Conservation (phyloP, 176 grass and related monocot genomes). For the Eleusine indica region DNA sequence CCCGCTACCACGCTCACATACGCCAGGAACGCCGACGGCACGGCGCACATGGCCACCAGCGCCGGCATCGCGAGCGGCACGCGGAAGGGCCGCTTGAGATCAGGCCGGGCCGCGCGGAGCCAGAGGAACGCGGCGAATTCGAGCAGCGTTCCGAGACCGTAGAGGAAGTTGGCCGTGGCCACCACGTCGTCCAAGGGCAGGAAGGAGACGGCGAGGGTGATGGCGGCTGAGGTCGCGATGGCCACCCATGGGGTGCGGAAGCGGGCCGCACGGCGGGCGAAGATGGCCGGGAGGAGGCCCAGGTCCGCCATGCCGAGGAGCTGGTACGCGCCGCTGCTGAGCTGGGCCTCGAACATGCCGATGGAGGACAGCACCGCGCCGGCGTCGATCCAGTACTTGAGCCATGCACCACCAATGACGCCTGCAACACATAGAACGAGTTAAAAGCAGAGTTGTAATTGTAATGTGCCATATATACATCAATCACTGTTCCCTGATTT, state of each 20-base stretch:
- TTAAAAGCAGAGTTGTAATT: constrained; percentile 14
- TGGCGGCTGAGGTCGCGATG: constrained; percentile 39
- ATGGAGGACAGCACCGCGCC: constrained; percentile 54
- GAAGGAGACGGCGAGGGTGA: constrained; percentile 44
- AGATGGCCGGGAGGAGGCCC: constrained; percentile 53
- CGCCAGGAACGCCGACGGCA: constrained; percentile 43
- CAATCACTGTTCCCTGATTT: too few species aligned
- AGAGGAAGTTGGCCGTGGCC: constrained; percentile 54
- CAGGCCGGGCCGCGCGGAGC: constrained; percentile 25
- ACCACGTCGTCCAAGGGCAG: constrained; percentile 59
- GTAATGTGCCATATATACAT: constrained; percentile 9
- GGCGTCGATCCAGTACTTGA: constrained; percentile 55
- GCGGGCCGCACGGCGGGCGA: constrained; percentile 31
- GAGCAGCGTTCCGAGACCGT: constrained; percentile 53
- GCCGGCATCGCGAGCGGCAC: constrained; percentile 35
- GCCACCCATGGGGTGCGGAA: constrained; percentile 47
- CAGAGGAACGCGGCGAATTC: constrained; percentile 57
- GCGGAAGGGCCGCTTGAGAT: constrained; percentile 49
- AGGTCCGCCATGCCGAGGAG: constrained; percentile 65
- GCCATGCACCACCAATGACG: constrained; percentile 42
- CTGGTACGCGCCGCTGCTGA: constrained; percentile 60
- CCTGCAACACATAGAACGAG: constrained; percentile 14
- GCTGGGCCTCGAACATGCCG: constrained; percentile 59
- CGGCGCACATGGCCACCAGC: constrained; percentile 31
- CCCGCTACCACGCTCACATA: constrained; percentile 34